Evolutionary conservation across 495 filamentous ascomycete genomes (phyloP).

Genomic region (Evernia prunastri): DNA sequence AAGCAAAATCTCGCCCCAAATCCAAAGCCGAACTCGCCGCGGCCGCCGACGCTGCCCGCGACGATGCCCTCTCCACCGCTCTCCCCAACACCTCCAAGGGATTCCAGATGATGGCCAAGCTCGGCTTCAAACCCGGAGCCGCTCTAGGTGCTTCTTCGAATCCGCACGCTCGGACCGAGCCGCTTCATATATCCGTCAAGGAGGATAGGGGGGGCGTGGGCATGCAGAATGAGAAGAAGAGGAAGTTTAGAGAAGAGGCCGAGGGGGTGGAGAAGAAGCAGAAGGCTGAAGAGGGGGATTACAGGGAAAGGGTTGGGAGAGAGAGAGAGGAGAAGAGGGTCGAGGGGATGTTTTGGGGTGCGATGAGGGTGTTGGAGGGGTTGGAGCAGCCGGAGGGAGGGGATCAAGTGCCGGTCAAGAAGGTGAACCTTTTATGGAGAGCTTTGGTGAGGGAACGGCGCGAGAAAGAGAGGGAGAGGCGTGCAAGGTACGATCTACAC

Average conservation of each 20-base stretch:
- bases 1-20: constrained; percentile 53
- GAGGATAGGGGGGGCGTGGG: constrained; percentile 84
- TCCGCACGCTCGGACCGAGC: constrained; percentile 47
- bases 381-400: constrained; percentile 49
- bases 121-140: constrained; percentile 75
- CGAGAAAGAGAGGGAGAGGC: constrained; percentile 60
- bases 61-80: constrained; percentile 65
- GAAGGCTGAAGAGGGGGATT: constrained; percentile 65
- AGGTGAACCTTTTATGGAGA: constrained; percentile 73
- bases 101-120: constrained; percentile 90
- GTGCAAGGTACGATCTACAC: constrained; percentile 64
- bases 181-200: constrained; percentile 63
- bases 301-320: constrained; percentile 61
- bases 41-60: constrained; percentile 61
- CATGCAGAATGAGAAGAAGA: constrained; percentile 70
- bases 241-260: constrained; percentile 64
- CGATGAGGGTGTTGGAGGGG: constrained; percentile 75
- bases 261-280: constrained; percentile 51
- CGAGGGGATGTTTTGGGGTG: constrained; percentile 62
- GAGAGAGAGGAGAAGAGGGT: constrained; percentile 65
- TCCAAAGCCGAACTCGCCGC: constrained; percentile 78
- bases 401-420: constrained; percentile 40
- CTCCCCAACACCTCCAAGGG: constrained; percentile 68
- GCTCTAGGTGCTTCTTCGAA: constrained; percentile 48
- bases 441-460: constrained; percentile 62